Base-by-base conservation (phyloP, 106 monocot genomes). In the Phalaenopsis equestris region DNA sequence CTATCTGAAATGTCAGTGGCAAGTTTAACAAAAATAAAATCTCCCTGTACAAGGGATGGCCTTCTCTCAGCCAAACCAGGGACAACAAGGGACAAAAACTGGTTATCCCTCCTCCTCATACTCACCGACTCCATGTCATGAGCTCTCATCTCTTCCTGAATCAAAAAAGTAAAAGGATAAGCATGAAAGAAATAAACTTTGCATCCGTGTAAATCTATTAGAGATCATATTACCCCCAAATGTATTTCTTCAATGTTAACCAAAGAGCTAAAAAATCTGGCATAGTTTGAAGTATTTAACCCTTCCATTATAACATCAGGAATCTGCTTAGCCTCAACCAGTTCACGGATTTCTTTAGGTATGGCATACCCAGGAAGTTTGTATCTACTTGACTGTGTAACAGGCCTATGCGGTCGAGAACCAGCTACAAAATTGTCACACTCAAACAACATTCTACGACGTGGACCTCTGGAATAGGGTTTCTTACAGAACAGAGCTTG, bases 1-100 rank as follows among this genome's bases (percentile, higher is more conserved):
- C 76, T 61, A 5, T 76, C 79, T 73, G 75, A 24, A 48, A 37
- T 42, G 14, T 79, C 78, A 65, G 75, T 78, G 23, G 46, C 82
- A 81, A 73, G 78, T 56, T 87, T 82, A 41, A 73, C 99, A 81
- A 95, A 83, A 76, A 99, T 90, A 81, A 39, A 87, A 68, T 99
- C 94, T 5, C 95, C 93, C 79, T 52, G 81, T 57, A 99, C 90
- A 72, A 99, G 88, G 77, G 99, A 99, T 41, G 99, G 99, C 74
- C 99, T 88, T 72, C 85, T 88, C 79, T 99, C 99, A 2, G 99
- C 99, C 76, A 99, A 84, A 43, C 93, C 99, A 80, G 91, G 95
- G 12, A 99, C 93, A 75, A 82, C 95, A 45, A 99, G 91, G 9
- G 93, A 86, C 83, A 99, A 88, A 77, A 89, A 88, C 1, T 88